Percentiles rank a stretch among this genome's conserved stretches.
Conservation (phyloP, 2,329 filamentous ascomycete genomes). For the Fusarium nanum region DNA sequence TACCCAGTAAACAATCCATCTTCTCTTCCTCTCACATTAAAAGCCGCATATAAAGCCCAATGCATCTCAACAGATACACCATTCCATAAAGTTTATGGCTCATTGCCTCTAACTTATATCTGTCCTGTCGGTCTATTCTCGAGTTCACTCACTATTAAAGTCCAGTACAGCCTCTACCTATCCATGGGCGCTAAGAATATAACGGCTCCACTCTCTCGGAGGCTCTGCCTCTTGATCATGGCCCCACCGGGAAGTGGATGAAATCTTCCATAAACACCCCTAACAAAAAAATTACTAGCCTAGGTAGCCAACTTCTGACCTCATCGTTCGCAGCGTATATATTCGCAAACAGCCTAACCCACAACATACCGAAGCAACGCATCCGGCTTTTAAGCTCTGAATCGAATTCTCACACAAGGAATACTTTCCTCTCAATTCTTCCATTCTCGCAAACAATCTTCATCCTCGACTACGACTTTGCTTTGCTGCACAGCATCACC, state of each 20-base stretch:
- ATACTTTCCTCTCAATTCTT: not conserved
- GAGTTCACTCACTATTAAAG: not conserved
- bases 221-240: constrained; percentile 11
- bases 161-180: not conserved
- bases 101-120: not conserved
- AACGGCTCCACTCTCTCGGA: constrained; percentile 9
- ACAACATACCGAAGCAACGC: not conserved
- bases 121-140: not conserved
- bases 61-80: not conserved
- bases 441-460: not conserved
- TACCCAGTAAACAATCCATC: not conserved
- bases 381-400: not conserved
- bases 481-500: not conserved
- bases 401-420: not conserved
- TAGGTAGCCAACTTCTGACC: constrained; percentile 31
- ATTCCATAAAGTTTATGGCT: not conserved
- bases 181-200: not conserved
- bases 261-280: not conserved
- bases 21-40: not conserved
- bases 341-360: constrained; percentile 1
- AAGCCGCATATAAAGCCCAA: not conserved
- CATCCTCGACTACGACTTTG: not conserved
- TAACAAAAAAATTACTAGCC: not conserved
- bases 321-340: constrained; percentile 23
- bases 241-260: constrained; percentile 28